Evolutionary conservation across 345 rosid genomes (phyloP), one percentile per base, ranked within the genome.

Genomic region (Cardamine resedifolia): DNA sequence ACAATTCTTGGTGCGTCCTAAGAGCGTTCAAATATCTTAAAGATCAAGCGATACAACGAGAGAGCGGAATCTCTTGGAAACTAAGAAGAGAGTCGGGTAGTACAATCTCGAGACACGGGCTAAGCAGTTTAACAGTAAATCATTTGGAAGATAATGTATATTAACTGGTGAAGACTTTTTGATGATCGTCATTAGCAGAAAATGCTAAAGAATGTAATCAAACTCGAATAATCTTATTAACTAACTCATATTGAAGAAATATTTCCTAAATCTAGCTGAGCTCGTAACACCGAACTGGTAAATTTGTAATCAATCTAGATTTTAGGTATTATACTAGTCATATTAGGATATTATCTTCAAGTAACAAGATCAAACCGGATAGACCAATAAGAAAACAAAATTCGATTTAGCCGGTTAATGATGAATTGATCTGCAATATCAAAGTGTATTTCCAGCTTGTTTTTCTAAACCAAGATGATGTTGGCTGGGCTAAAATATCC

Each of bases 31-130:
- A 4, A 14, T 16, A 4, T 39, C 4, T n/a, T 68, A 39, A 68
- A 68, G 52, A 39, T 53, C 41, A 27, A 12, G 20, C 51, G 72
- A 55, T 53, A 52, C 15, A 28, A 43, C 10, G 4, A 68, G 64
- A 41, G 41, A 41, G 30, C 31, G 6, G 5, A 68, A 43, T 68
- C 39, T 68, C 72, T 56, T 68, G 55, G 63, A 68, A 57, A 56
- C 73, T 43, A 68, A 57, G 4, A 24, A 68, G 52, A 68, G 58
- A 24, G 0, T 33, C 20, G 66, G 39, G 28, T 48, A 48, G 5
- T 58, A 31, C 4, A 33, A 51, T 24, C 60, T 66, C 34, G 24
- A 52, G 36, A 38, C 26, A n/a, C 38, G 19, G 0, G 49, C 74
- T 58, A 58, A 44, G 24, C 56, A 68, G 27, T 57, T 57, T 34